phyloP scores from a whole-genome alignment of 768 basidiomycete species.

The Collybiopsis luxurians region DNA sequence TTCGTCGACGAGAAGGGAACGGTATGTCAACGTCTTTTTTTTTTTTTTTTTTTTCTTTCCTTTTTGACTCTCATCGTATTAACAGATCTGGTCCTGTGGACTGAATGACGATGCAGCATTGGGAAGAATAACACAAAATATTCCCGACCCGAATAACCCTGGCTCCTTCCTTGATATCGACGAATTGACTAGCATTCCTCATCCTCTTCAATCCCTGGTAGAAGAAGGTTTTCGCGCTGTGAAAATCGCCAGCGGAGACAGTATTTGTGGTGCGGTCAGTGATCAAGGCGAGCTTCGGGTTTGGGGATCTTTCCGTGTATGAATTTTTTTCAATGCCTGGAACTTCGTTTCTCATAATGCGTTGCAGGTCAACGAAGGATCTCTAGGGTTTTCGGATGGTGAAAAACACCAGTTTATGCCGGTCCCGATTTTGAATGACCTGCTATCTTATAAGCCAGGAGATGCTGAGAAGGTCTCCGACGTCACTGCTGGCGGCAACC shows the following conservation, averaged over 20 bases:
- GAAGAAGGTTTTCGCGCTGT: conserved; percentile 86
- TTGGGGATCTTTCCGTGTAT: conserved; percentile 89
- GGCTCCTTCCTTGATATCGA: conserved; percentile 54
- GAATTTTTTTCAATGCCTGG: conserved; percentile 20
- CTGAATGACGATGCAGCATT: conserved; percentile 89
- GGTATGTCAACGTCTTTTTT: conserved; percentile 46
- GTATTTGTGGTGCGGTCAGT: conserved; percentile 82
- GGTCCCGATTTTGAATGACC: conserved; percentile 44
- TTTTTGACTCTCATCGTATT: neutral
- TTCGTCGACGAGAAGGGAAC: conserved; percentile 88
- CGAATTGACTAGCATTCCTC: conserved; percentile 53
- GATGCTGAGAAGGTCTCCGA: conserved; percentile 70
- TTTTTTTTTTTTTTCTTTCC: neutral
- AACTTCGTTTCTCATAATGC: conserved; percentile 7
- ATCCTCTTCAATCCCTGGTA: conserved; percentile 65
- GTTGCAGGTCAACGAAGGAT: conserved; percentile 67
- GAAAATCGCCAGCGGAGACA: conserved; percentile 81
- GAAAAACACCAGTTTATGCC: conserved; percentile 68
- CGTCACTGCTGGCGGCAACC: conserved; percentile 83
- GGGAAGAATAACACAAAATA: conserved; percentile 56
- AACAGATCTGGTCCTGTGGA: conserved; percentile 80
- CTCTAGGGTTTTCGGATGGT: conserved; percentile 78
- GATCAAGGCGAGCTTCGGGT: conserved; percentile 77
- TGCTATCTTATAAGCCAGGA: conserved; percentile 57
- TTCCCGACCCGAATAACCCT: conserved; percentile 61